Conservation (phyloP, 1,284 basidiomycete species). For the Neonothopanus nambi region DNA sequence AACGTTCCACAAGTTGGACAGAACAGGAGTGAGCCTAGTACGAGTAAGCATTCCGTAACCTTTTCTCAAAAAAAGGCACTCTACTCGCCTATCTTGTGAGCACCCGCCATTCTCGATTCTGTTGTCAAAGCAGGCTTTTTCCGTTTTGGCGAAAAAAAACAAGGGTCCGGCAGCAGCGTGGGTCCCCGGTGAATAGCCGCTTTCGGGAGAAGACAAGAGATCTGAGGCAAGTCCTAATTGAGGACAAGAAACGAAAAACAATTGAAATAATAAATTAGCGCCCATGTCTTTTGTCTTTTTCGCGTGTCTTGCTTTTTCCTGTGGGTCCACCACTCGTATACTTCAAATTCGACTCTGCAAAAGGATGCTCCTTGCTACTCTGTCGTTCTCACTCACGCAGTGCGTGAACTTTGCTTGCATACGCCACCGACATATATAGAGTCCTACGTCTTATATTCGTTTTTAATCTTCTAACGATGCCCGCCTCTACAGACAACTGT, state of each 20-base stretch:
- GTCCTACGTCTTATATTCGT: too few species aligned
- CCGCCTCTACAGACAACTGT: too few species aligned
- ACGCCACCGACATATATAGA: neutral
- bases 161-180: neutral
- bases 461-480: too few species aligned
- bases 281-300: constrained; percentile 8
- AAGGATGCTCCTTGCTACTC: constrained; percentile 5
- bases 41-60: too few species aligned
- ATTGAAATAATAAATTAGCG: neutral
- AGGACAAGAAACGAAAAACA: too few species aligned
- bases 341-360: constrained; percentile 5
- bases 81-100: constrained; percentile 37
- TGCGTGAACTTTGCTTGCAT: constrained; percentile 3
- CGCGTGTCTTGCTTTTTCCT: constrained; percentile 17
- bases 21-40: constrained; percentile 89
- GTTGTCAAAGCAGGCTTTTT: neutral
- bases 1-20: constrained; percentile 92
- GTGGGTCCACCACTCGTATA: constrained; percentile 10
- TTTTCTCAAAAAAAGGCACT: neutral
- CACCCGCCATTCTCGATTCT: constrained; percentile 13
- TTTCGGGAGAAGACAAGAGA: constrained; percentile 10
- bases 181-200: neutral
- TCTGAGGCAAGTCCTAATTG: too few species aligned
- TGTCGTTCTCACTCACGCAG: constrained; percentile 4
- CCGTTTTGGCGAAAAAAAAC: neutral